Evolutionary conservation across 2,329 filamentous ascomycete species (phyloP).

Genomic region (Fusarium newnesense): DNA sequence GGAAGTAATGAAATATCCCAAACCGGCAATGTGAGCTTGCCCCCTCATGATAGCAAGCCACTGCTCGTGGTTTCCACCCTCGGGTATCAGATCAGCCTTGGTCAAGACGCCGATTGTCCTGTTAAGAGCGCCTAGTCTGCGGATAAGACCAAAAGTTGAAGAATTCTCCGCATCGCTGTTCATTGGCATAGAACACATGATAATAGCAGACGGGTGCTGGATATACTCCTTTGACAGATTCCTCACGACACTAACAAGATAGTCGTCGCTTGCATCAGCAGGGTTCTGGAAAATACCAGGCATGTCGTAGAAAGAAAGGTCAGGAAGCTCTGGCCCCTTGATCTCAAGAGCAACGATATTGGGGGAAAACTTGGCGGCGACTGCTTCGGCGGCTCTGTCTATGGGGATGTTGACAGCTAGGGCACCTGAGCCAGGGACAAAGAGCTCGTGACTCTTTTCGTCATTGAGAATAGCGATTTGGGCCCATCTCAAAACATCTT

Average conservation of each 20-base stretch:
- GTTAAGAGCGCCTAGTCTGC: constrained; percentile 63
- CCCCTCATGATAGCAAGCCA: constrained; percentile 74
- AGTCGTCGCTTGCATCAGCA: constrained; percentile 70
- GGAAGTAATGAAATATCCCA: constrained; percentile 84
- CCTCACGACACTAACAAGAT: constrained; percentile 76
- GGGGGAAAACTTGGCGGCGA: constrained; percentile 78
- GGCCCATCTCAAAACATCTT: constrained; percentile 75
- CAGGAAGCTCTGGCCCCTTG: constrained; percentile 74
- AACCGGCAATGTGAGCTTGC: constrained; percentile 69
- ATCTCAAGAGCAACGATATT: constrained; percentile 85
- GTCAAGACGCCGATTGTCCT: constrained; percentile 82
- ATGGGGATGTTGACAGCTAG: constrained; percentile 50
- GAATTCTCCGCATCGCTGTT: constrained; percentile 82
- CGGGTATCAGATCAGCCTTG: constrained; percentile 79
- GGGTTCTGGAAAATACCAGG: constrained; percentile 83
- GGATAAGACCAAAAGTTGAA: constrained; percentile 73
- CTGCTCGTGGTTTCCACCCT: constrained; percentile 59
- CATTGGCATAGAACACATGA: constrained; percentile 82
- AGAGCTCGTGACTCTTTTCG: constrained; percentile 60
- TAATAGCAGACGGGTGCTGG: constrained; percentile 73
- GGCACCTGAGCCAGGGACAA: constrained; percentile 61
- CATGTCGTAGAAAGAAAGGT: constrained; percentile 85
- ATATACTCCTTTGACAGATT: constrained; percentile 79
- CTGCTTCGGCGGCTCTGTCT: constrained; percentile 52
- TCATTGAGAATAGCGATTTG: constrained; percentile 83